Evolutionary conservation across 1,139 yeast genomes (phyloP), one percentile per base, ranked within the genome.

Genomic region (Pichia sp.): DNA sequence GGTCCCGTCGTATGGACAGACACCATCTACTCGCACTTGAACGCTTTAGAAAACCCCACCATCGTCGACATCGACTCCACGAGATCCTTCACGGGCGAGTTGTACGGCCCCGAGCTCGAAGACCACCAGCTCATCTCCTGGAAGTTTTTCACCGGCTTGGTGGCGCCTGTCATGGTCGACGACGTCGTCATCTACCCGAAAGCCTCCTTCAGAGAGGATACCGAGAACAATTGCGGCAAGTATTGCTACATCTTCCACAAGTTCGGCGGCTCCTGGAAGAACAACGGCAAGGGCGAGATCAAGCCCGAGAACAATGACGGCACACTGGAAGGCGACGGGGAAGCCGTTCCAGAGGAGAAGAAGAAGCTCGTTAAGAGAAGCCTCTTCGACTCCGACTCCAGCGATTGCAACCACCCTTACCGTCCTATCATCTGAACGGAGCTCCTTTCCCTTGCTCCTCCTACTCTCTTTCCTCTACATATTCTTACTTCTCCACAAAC

Each of bases 161-260:
- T 72, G 54, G 78, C 75, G 57, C 96, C 95, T 8, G 81, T 78
- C 58, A 74, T 80, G 58, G 73, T 90, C 23, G 90, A 90, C 53
- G 97, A 91, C 66, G 87, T 91, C 28, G 72, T 88, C 48, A 87
- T 93, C 7, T 78, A 91, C 63, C 99, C 99, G 23, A 79, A 60
- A 54, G 51, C 60, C n/a, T 59, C 66, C 12, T 63, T 65, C 49
- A 63, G 68, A 61, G 68, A 65, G 39, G 68, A 65, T 50, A 51
- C 49, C 44, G 66, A 59, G 48, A 62, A 65, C 50, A 63, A 62
- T 39, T 65, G 68, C 58, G 67, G 67, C 49, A 65, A 64, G 51
- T 65, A 63, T 47, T 65, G 68, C 56, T 65, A 65, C 37, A 62
- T 65, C 31, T 57, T 52, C 46, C 68, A 65, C 49, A 62, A 63